Conservation (phyloP, 1,139 yeast genomes). For the Insectozyma bohioensis region DNA sequence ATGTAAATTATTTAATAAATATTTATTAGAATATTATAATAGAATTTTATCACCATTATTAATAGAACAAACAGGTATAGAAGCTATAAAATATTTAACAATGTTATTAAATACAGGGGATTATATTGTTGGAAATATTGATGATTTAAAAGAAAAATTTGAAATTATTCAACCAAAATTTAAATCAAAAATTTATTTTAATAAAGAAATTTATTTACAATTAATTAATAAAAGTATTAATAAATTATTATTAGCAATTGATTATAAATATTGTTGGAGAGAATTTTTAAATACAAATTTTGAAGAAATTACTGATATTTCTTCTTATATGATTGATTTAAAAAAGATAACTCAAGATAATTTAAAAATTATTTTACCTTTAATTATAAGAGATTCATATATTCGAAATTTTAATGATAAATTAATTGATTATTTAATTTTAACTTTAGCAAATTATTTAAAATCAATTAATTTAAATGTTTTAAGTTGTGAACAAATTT, state of each 20-base stretch:
- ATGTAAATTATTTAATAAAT: slow-evolving; percentile 63
- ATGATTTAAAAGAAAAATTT: slow-evolving; percentile 72
- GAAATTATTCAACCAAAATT: slow-evolving; percentile 42
- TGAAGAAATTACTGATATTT: slow-evolving; percentile 65
- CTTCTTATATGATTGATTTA: slow-evolving; percentile 65
- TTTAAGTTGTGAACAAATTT: slow-evolving; percentile 76
- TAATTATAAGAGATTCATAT: slow-evolving; percentile 69
- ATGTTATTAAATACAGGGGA: slow-evolving; percentile 85
- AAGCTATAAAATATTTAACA: slow-evolving; percentile 67
- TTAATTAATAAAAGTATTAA: slow-evolving; percentile 61
- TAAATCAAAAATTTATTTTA: slow-evolving; percentile 43
- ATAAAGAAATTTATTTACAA: slow-evolving; percentile 56
- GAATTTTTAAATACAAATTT: slow-evolving; percentile 71
- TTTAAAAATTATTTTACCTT: slow-evolving; percentile 51
- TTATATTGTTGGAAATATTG: slow-evolving; percentile 75
- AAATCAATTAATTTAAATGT: slow-evolving; percentile 61
- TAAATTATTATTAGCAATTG: slow-evolving; percentile 58
- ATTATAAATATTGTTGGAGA: slow-evolving; percentile 74
- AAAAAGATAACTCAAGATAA: slow-evolving; percentile 46
- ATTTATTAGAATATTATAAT: slow-evolving; percentile 63
- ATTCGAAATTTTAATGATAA: slow-evolving; percentile 74
- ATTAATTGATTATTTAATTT: slow-evolving; percentile 63
- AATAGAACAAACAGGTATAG: slow-evolving; percentile 43
- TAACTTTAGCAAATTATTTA: slow-evolving; percentile 58
- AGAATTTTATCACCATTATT: slow-evolving; percentile 61